phyloP scores from a whole-genome alignment of 441 rosid species.

The Cnidoscolus chayamansa region DNA sequence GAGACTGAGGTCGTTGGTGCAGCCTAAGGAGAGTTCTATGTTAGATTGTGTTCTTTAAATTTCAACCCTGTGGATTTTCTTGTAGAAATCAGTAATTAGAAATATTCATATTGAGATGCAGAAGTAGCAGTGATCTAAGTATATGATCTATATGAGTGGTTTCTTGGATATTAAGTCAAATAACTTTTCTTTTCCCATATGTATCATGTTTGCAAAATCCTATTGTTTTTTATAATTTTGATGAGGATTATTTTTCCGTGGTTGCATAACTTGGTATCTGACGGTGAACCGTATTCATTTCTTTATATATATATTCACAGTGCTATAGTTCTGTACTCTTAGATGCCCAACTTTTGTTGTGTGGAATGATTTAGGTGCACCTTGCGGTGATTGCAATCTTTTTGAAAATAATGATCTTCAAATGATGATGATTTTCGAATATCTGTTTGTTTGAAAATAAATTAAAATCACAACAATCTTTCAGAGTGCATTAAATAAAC shows the following conservation, averaged over 20 bases:
- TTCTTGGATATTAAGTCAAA: background rate
- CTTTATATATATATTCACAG: no score
- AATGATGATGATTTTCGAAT: no score
- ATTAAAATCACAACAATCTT: no score
- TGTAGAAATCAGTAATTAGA: background rate
- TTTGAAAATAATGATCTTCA: no score
- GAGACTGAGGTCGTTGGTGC: conserved; percentile 21
- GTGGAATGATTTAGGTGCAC: no score
- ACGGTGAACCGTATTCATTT: no score
- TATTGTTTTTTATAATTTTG: background rate
- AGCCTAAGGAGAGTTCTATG: background rate
- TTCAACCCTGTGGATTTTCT: background rate
- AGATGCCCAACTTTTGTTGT: no score
- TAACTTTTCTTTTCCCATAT: background rate
- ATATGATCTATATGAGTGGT: background rate
- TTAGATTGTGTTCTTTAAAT: background rate
- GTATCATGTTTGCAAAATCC: background rate
- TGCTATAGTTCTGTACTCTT: no score
- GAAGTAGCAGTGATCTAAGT: background rate
- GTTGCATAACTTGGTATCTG: no score
- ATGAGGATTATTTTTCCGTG: background rate
- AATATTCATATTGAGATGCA: background rate
- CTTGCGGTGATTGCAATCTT: no score
- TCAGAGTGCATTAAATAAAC: no score
- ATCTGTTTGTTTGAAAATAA: no score